phyloP scores from a whole-genome alignment of 164 flowering plant genomes.

The Warburgia ugandensis region DNA sequence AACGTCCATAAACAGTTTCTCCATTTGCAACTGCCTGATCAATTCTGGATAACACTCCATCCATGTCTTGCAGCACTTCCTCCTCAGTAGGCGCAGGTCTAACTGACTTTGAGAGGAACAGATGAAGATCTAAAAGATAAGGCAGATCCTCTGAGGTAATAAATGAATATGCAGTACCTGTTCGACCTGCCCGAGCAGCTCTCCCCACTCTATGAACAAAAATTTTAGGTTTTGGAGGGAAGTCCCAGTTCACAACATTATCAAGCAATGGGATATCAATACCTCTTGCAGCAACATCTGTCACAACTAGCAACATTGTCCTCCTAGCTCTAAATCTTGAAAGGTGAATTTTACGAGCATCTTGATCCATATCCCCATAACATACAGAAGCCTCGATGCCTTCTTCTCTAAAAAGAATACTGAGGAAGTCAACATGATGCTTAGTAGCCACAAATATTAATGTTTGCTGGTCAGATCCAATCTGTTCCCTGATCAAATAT shows the following conservation, averaged over 20 bases:
- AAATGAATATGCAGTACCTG: conserved; percentile 84
- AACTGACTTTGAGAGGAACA: conserved; percentile 84
- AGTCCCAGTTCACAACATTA: conserved; percentile 96
- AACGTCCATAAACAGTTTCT: conserved; percentile 88
- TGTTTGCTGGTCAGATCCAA: conserved; percentile 68
- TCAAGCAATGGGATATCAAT: conserved; percentile 97
- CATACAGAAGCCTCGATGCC: conserved; percentile 87
- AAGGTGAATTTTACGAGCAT: conserved; percentile 86
- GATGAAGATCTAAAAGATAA: conserved; percentile 89
- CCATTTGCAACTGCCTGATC: conserved; percentile 68
- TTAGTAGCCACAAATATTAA: conserved; percentile 90
- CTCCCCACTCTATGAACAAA: conserved; percentile 96
- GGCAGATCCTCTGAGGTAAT: conserved; percentile 85
- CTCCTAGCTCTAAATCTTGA: conserved; percentile 78
- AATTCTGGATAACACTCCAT: conserved; percentile 51
- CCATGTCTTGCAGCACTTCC: conserved; percentile 61
- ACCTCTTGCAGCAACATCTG: conserved; percentile 97
- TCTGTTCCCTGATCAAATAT: conserved; percentile 76
- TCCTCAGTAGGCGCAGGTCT: conserved; percentile 88
- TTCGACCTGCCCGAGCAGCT: conserved; percentile 95
- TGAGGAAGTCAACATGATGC: conserved; percentile 89
- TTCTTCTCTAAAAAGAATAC: conserved; percentile 53
- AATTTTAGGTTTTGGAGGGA: conserved; percentile 90
- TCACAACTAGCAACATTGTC: conserved; percentile 87
- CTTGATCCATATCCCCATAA: conserved; percentile 99